Conservation (phyloP, 2,329 filamentous ascomycete species). For the Microcyclospora pomicola region DNA sequence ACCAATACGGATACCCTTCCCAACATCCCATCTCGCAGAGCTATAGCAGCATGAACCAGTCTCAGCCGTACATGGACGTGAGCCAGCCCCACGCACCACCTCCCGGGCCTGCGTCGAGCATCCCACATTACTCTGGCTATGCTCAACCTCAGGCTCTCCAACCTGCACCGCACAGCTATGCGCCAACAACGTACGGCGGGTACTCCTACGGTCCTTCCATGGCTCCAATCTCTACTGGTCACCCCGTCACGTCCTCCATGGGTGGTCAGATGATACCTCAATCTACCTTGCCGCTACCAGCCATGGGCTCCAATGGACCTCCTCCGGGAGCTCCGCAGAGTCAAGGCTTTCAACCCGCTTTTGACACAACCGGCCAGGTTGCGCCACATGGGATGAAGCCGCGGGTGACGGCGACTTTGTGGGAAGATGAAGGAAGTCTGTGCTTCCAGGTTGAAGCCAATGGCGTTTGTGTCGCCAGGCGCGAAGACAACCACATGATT, state of each 20-base stretch:
- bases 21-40: slow-evolving; percentile 5
- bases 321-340: slow-evolving; percentile 9
- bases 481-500: slow-evolving; percentile 99
- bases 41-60: slow-evolving; percentile 63
- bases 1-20: slow-evolving; percentile 6
- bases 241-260: slow-evolving; percentile 59
- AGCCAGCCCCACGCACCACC: slow-evolving; percentile 39
- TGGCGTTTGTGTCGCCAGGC: slow-evolving; percentile 84
- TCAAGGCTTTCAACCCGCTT: slow-evolving; percentile 27
- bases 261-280: slow-evolving; percentile 51
- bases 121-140: slow-evolving; percentile 67
- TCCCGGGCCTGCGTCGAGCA: slow-evolving; percentile 57
- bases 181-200: slow-evolving; percentile 52
- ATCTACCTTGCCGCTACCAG: slow-evolving; percentile 50
- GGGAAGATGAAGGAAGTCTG: slow-evolving; percentile 95
- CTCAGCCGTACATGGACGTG: slow-evolving; percentile 64
- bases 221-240: slow-evolving; percentile 59
- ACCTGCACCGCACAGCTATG: slow-evolving; percentile 20
- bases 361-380: slow-evolving; percentile 83
- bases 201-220: slow-evolving; percentile 64
- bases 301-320: slow-evolving; percentile 15
- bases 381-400: slow-evolving; percentile 93
- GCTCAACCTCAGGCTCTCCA: slow-evolving; percentile 43
- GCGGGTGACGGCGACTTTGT: slow-evolving; percentile 85
- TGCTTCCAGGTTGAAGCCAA: slow-evolving; percentile 97